Conservation (phyloP, 75 land plant species). For the Cupressus sempervirens region DNA sequence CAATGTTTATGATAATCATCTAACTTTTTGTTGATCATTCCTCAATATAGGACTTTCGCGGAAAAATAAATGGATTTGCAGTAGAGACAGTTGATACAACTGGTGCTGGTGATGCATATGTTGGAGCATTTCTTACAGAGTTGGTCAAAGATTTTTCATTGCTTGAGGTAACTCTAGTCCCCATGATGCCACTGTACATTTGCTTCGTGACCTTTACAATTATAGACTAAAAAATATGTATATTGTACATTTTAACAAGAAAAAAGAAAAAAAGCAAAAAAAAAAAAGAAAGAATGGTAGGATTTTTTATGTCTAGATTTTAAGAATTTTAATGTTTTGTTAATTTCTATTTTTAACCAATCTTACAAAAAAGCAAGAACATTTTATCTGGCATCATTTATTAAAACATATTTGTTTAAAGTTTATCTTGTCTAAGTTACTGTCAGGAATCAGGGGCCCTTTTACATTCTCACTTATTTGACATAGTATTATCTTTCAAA, state of each 20-base stretch:
- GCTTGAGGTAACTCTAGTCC: conserved; percentile 16
- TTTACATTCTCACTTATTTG: too few species aligned
- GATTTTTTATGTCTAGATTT: background rate
- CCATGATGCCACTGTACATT: background rate
- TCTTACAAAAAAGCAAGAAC: too few species aligned
- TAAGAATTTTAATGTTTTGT: background rate
- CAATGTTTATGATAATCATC: too few species aligned
- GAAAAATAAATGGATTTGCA: conserved; percentile 57
- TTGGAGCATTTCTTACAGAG: conserved; percentile 52
- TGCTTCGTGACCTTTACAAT: background rate
- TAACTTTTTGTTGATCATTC: too few species aligned
- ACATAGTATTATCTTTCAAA: background rate
- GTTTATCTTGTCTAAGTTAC: too few species aligned
- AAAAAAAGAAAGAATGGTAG: too few species aligned
- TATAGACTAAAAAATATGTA: background rate
- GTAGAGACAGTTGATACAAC: conserved; percentile 76
- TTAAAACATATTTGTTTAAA: too few species aligned
- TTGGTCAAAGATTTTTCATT: conserved; percentile 23
- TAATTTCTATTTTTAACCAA: too few species aligned
- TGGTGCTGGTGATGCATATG: conserved; percentile 94
- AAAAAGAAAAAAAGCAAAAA: too few species aligned
- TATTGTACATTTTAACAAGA: background rate
- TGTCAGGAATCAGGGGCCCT: too few species aligned
- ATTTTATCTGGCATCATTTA: too few species aligned
- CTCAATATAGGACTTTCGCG: conserved; percentile 41